phyloP scores from a whole-genome alignment of 345 rosid genomes.

The Schrenkiella parvula region DNA sequence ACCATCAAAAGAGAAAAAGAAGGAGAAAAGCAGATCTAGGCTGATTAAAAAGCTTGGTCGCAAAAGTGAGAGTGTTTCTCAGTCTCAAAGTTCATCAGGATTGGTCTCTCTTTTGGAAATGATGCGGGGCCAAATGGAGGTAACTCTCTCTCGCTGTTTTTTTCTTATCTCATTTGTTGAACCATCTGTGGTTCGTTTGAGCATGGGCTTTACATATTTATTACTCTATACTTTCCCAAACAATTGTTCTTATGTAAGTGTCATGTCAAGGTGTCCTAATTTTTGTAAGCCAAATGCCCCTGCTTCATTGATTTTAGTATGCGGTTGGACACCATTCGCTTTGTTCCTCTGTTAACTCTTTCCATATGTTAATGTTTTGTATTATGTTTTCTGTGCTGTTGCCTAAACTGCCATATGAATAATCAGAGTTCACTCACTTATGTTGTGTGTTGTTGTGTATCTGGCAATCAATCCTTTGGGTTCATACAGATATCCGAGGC shows the following conservation, averaged over 20 bases:
- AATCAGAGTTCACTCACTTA: not conserved
- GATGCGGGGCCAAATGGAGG: conserved; percentile 98
- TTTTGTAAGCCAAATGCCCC: conserved; percentile 2
- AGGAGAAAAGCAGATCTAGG: conserved; percentile 67
- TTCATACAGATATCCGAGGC: conserved; percentile 75
- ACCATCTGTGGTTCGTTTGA: conserved; percentile 2
- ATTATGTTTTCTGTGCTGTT: conserved; percentile 6
- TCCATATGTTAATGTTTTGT: not conserved
- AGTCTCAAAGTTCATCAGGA: conserved; percentile 67
- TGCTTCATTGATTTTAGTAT: conserved; percentile 1
- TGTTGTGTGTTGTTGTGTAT: conserved; percentile 13
- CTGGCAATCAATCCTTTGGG: conserved; percentile 7
- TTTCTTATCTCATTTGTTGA: not conserved
- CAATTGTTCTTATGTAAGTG: not conserved
- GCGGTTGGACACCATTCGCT: conserved; percentile 6
- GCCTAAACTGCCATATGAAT: not conserved
- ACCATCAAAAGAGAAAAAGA: conserved; percentile 87
- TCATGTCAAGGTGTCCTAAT: conserved; percentile 2
- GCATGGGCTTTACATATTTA: not conserved
- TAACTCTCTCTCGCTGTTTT: conserved; percentile 27
- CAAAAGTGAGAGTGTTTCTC: conserved; percentile 55
- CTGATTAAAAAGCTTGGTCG: conserved; percentile 94
- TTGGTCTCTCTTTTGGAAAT: conserved; percentile 77
- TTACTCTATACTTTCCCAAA: not conserved
- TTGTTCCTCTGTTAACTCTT: not conserved